Base-by-base conservation (phyloP, 1,139 yeast species). In the Taphrina flavorubra region DNA sequence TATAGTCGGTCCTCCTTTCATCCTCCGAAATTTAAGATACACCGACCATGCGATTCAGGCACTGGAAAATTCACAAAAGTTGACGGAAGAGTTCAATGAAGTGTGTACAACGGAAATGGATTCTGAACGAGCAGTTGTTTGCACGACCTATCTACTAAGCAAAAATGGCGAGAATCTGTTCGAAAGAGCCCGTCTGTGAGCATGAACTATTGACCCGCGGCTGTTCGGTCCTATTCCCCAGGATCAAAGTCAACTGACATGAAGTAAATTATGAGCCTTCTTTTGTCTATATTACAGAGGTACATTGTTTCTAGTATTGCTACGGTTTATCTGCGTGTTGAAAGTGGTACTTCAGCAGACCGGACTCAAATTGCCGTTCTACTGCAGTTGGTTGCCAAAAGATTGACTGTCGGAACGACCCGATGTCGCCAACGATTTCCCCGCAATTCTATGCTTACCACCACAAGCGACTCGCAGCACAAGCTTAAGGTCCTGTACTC, bases 91-190 rank as follows among this genome's bases (percentile, higher is more conserved):
- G 11, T 55, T 63, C 25, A 47, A 20, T 25, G 67, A 63, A 7
- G 61, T 55, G 4, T 63, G 67, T 37, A 63, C 56, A 1, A 55
- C 61, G 11, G 67, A 63, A 31, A 63, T 63, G 67, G 61, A 47
- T 46, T 16, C 61, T 36, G 67, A 53, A 37, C 46, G 67, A 34
- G 60, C 67, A 42, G 25, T 58, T 13, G 31, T 58, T n/a, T 20
- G 40, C 16, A 53, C 44, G 36, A 42, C 25, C 14, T 58, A 58
- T 34, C 16, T 42, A 16, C 14, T 58, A 20, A 31, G 37, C 42
- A 18, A 42, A 25, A 16, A 36, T 8, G 25, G 34, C 6, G 39
- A 18, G 10, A 25, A 34, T 7, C n/a, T 11, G 20, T 6, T 31
- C 20, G 58, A 53, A 53, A 34, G 42, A 34, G 58, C 58, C 14